Base-by-base conservation (phyloP, 345 rosid species). In the Gossypium raimondii region DNA sequence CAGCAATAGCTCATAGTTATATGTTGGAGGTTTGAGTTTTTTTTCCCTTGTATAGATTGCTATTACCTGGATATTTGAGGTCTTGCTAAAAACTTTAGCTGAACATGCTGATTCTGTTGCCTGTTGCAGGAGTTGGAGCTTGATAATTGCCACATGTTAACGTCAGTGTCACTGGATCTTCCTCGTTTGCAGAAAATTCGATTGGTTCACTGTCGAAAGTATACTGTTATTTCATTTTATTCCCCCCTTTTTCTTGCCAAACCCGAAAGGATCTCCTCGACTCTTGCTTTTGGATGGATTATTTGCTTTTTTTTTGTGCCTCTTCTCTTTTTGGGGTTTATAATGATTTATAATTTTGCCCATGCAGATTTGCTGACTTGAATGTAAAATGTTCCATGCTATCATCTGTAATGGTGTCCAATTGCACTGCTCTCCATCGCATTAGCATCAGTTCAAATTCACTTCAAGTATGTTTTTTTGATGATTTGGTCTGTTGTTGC, bases 171-270 rank as follows among this genome's bases (percentile, higher is more conserved):
- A 56, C 81, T 96, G 89, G 97, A 90, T 76, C 97, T 96, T 82
- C 86, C 93, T 61, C 89, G 80, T 57, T 78, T 96, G 87, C 88
- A 85, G 86, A 88, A 82, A 79, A 90, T 96, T 63, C 88, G 94
- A 76, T 83, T 96, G 69, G 97, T 91, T 77, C 96, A 87, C 81
- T 90, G 96, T 80, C 93, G 96, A 88, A 90, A 87, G 96, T 90
- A 89, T 73, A 66, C 27, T 79, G 29, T 70, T 73, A 43, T 55
- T 73, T 58, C 69, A 43, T 75, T 75, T 78, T 51, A 60, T 73
- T 53, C 59, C 45, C 70, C 8, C 18, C 14, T 10, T 52, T 43
- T n/a, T 58, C 51, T 47, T 75, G 25, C 58, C 70, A 7, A 47
- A n/a, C 74, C 65, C 34, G 55, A 52, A 58, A 20, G 9, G 60